These are phyloP conservation scores for Phycomyces blakesleeanus DNA, from an alignment of 192 early-diverging fungal species.

Conservation along the genomic window DNA sequence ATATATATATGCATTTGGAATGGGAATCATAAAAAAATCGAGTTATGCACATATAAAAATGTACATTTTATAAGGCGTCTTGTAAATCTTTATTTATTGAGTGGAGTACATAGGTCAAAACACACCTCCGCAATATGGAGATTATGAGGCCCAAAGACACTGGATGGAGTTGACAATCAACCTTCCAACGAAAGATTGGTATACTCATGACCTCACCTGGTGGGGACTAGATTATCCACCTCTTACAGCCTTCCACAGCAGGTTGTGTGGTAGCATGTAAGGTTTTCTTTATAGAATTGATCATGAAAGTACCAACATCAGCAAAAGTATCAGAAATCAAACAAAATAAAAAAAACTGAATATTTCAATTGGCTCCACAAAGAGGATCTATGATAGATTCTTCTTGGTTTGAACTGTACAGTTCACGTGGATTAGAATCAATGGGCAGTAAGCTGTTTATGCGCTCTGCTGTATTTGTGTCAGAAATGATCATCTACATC, in stretches of 20 bases:
- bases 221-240: conserved; percentile 99
- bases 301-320: too few relatives aligned
- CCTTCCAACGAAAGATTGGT: conserved; percentile 78
- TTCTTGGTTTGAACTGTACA: conserved; percentile 78
- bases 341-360: background rate
- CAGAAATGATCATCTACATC: conserved; percentile 74
- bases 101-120: conserved; percentile 41
- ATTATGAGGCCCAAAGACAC: conserved; percentile 97
- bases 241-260: conserved; percentile 90
- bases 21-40: too few relatives aligned
- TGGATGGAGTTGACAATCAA: conserved; percentile 96
- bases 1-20: too few relatives aligned
- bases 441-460: conserved; percentile 82
- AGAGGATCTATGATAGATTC: conserved; percentile 77
- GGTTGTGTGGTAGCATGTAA: conserved; percentile 79
- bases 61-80: too few relatives aligned
- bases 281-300: too few relatives aligned
- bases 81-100: too few relatives aligned
- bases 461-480: conserved; percentile 73
- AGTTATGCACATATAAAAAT: too few relatives aligned
- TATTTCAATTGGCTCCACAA: background rate
- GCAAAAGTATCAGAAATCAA: too few relatives aligned
- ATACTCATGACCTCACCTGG: conserved; percentile 81
- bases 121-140: conserved; percentile 82
- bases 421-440: conserved; percentile 82